phyloP scores from a whole-genome alignment of 116 monocot genomes.

The Posidonia oceanica region DNA sequence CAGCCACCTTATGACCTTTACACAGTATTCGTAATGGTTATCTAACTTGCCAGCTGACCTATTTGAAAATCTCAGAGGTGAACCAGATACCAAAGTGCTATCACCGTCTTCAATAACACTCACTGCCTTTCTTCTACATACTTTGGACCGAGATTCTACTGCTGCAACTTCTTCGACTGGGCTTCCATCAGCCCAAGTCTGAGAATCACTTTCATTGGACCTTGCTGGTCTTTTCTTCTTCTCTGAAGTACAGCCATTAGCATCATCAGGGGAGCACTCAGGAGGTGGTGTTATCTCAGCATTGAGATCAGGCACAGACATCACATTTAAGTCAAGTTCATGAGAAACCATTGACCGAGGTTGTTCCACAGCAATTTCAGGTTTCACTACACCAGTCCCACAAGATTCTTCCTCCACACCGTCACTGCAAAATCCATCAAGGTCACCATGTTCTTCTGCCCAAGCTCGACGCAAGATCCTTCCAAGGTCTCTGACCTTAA shows the following conservation, averaged over 20 bases:
- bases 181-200: slow-evolving; percentile 28
- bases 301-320: slow-evolving; percentile 85
- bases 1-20: slow-evolving; percentile 84
- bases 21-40: slow-evolving; percentile 81
- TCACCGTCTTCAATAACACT: slow-evolving; percentile 39
- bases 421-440: slow-evolving; percentile 49
- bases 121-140: slow-evolving; percentile 21
- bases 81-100: slow-evolving; percentile 50
- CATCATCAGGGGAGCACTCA: slow-evolving; percentile 36
- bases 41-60: slow-evolving; percentile 49
- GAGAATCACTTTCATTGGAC: slow-evolving; percentile 58
- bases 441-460: slow-evolving; percentile 65
- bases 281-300: slow-evolving; percentile 33
- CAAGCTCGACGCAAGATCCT: slow-evolving; percentile 59
- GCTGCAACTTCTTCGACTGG: slow-evolving; percentile 32
- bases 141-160: slow-evolving; percentile 43
- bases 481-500: slow-evolving; percentile 79
- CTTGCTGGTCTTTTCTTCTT: slow-evolving; percentile 31
- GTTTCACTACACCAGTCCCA: slow-evolving; percentile 20
- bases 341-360: slow-evolving; percentile 23
- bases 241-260: slow-evolving; percentile 34
- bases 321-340: slow-evolving; percentile 58
- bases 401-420: slow-evolving; percentile 47
- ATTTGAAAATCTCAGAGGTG: slow-evolving; percentile 25
- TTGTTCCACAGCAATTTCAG: slow-evolving; percentile 24